Evolutionary conservation across 176 grass and related monocot species (phyloP).

Genomic region (Pontederia paniculata): DNA sequence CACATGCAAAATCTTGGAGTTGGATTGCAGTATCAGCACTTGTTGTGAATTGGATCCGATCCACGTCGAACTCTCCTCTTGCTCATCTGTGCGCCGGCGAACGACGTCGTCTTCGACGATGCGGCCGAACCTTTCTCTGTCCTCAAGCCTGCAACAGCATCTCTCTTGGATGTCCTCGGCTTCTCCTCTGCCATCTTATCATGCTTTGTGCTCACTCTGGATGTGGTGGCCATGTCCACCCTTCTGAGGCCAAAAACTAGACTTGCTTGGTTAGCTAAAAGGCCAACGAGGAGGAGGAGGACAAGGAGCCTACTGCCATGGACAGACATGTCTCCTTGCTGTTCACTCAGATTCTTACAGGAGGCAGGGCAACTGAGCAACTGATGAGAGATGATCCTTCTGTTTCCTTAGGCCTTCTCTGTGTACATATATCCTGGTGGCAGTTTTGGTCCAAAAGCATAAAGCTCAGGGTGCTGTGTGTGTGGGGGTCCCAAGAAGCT

Average conservation of each 20-base stretch:
- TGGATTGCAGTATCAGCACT: not conserved
- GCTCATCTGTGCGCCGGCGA: not conserved
- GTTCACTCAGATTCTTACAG: too few species aligned
- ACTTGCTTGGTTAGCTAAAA: not conserved
- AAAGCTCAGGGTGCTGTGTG: not conserved
- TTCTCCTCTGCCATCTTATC: not conserved
- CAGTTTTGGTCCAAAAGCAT: not conserved
- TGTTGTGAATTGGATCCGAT: conserved; percentile 5
- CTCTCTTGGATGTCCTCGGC: not conserved
- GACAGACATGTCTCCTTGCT: not conserved
- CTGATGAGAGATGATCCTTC: not conserved
- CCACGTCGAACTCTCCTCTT: conserved; percentile 1
- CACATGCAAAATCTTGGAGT: too few species aligned
- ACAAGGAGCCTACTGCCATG: not conserved
- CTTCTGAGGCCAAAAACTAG: not conserved
- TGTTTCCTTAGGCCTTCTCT: not conserved
- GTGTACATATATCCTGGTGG: not conserved
- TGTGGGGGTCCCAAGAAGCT: too few species aligned
- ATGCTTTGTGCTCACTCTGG: not conserved
- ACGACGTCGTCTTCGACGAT: not conserved
- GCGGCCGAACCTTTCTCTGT: not conserved
- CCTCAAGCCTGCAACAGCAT: not conserved
- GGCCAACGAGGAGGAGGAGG: not conserved
- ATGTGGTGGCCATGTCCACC: not conserved
- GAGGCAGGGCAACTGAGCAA: not conserved